phyloP scores from a whole-genome alignment of 129 eudicot species.

The Chrysanthemum seticuspe region DNA sequence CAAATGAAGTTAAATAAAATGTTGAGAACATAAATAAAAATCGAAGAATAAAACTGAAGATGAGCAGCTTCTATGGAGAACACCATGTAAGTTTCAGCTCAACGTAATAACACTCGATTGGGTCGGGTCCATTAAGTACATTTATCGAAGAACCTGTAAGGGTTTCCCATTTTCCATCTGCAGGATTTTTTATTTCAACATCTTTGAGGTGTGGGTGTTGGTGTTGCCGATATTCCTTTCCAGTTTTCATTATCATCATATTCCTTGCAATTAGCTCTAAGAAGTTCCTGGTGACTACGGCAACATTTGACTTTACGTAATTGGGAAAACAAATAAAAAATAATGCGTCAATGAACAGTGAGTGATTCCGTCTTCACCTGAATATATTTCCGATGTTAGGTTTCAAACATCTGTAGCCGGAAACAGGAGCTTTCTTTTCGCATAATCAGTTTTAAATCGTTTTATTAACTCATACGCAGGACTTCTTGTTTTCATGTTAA shows the following conservation, averaged over 20 bases:
- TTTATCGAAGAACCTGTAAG: background rate
- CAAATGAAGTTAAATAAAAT: no score
- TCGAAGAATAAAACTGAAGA: background rate
- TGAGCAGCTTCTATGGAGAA: background rate
- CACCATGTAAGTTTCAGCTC: background rate
- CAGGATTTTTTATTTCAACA: background rate
- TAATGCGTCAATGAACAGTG: background rate
- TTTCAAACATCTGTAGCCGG: background rate
- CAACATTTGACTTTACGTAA: background rate
- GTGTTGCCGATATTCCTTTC: background rate
- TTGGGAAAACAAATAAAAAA: background rate
- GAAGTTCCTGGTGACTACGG: background rate
- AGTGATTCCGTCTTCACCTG: background rate
- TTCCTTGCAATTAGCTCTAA: background rate
- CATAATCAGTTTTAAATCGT: background rate
- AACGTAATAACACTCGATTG: background rate
- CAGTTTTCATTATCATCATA: background rate
- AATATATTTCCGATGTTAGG: background rate
- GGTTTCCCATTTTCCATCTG: background rate
- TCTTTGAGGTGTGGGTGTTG: background rate
- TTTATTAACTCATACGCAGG: background rate
- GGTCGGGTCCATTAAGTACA: background rate
- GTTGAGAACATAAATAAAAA: background rate
- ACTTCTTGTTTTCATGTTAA: background rate
- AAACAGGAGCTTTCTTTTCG: background rate